phyloP scores from a whole-genome alignment of 768 basidiomycete genomes.

The Hygrophoropsis aurantiaca region DNA sequence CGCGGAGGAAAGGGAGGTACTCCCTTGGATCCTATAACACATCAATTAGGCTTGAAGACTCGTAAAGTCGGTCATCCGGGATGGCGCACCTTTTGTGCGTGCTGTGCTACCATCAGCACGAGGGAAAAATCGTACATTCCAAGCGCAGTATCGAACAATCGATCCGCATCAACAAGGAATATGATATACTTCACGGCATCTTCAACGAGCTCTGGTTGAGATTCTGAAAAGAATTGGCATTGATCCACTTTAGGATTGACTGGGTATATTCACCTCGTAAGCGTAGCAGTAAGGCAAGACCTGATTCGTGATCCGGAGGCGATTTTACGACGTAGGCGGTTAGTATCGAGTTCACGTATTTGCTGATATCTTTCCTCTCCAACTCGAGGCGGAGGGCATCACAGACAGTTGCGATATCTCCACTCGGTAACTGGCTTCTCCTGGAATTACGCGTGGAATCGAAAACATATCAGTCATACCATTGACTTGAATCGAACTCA shows the following conservation, averaged over 20 bases:
- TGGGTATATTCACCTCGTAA: constrained; percentile 61
- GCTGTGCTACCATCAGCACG: constrained; percentile 94
- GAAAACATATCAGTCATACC: not conserved
- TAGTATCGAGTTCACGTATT: constrained; percentile 87
- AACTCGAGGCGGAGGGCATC: constrained; percentile 73
- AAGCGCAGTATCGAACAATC: constrained; percentile 89
- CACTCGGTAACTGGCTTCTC: constrained; percentile 56
- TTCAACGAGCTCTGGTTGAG: constrained; percentile 77
- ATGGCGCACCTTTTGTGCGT: constrained; percentile 82
- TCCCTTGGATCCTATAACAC: constrained; percentile 85
- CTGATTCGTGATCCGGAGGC: constrained; percentile 89
- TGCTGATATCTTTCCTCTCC: constrained; percentile 66
- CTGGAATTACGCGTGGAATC: constrained; percentile 35
- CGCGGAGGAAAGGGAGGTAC: constrained; percentile 94
- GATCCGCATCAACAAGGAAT: constrained; percentile 92
- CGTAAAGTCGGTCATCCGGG: constrained; percentile 1
- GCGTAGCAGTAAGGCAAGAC: constrained; percentile 67
- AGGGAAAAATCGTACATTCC: constrained; percentile 99
- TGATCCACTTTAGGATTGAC: not conserved
- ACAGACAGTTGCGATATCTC: constrained; percentile 67
- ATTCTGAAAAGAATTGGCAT: constrained; percentile 22
- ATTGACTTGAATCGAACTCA: not conserved
- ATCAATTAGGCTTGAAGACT: not conserved
- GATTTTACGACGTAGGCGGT: constrained; percentile 92
- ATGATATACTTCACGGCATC: constrained; percentile 99